Base-by-base conservation (phyloP, 768 basidiomycete genomes). In the Leccinum subtestaceum region DNA sequence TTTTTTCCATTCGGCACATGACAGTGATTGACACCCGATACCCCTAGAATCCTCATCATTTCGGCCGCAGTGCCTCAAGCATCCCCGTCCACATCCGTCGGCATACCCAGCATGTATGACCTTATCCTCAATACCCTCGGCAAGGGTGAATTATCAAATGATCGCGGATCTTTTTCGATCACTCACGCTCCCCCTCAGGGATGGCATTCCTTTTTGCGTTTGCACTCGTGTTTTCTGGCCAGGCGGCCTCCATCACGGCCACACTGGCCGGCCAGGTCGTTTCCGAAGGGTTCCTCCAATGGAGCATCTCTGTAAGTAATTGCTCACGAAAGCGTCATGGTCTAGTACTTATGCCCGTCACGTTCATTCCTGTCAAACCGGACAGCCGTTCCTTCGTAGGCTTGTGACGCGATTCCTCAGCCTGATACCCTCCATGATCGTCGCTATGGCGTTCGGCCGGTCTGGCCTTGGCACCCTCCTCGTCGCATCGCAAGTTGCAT, bases 181-280 rank as follows among this genome's bases (percentile, higher is more conserved):
- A 21, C n/a, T 34, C n/a, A 48, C 51, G 1, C n/a, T 3, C 32
- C 1, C 17, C 32, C 15, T 53, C 38, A 67, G 65, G 53, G n/a
- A 51, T 56, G 12, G 80, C 76, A 0, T 67, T 77, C n/a, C 67
- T 81, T 25, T 82, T 82, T 58, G 80, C 81, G 2, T 58, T 81
- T 47, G 80, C 79, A 12, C 68, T 82, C 6, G 69, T 81, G 12
- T 76, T 75, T 48, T 72, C 78, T 4, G 81, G 81, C 12, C 80
- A 83, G 65, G 75, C 75, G n/a, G 81, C 81, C 1, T 75, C 75
- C 19, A 75, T 83, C 58, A 81, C 81, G 0, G 79, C 77, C 11
- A 82, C 81, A 1, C 66, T 82, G 13, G 73, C 78, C 0, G 80
- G 81, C 2, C 80, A 82, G 58, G 73, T 82, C 49, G 77, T 83